Base-by-base conservation (phyloP, 495 filamentous ascomycete genomes). In the Thermochaetoides thermophila region DNA sequence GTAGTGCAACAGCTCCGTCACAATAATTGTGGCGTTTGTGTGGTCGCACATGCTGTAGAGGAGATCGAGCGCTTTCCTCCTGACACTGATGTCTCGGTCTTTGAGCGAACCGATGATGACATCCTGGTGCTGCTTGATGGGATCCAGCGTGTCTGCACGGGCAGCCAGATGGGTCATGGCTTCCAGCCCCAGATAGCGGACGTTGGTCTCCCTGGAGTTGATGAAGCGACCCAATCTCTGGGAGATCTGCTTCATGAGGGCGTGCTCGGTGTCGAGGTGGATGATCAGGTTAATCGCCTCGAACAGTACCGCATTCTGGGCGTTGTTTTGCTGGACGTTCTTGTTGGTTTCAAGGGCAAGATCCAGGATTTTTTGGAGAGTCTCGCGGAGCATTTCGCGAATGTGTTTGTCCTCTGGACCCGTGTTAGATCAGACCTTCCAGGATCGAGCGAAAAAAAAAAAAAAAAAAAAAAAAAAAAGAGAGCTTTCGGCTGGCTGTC, bases 21-120 rank as follows among this genome's bases (percentile, higher is more conserved):
- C 91, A 42, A 99, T 93, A 3, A 81, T 76, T 35, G 78, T 78
- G 4, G 91, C 82, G 55, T 96, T 99, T 3, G 76, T 76, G 21
- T 78, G 71, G 52, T 99, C 91, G 54, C 91, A 99, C 91, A 99
- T 99, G 71, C 91, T 96, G 69, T 99, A 99, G 15, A 99, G 69
- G 34, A 99, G 60, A 57, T 99, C 91, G 27, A 99, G 68, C 15
- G 84, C 91, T 53, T 99, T 95, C 34, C 91, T 74, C 30, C 91
- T 73, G 7, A 99, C 91, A 49, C 84, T 95, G 46, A 99, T 99
- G 57, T 99, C 91, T 22, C 91, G 66, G 56, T 99, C 91, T 48
- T 87, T 77, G 5, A 99, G 72, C 1, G 89, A 92, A 11, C 82
- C 83, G 21, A 96, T 70, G 38, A 99, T 99, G 32, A 94, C 84